Conservation (phyloP, 192 early-diverging fungal species). For the Entomortierella parvispora region DNA sequence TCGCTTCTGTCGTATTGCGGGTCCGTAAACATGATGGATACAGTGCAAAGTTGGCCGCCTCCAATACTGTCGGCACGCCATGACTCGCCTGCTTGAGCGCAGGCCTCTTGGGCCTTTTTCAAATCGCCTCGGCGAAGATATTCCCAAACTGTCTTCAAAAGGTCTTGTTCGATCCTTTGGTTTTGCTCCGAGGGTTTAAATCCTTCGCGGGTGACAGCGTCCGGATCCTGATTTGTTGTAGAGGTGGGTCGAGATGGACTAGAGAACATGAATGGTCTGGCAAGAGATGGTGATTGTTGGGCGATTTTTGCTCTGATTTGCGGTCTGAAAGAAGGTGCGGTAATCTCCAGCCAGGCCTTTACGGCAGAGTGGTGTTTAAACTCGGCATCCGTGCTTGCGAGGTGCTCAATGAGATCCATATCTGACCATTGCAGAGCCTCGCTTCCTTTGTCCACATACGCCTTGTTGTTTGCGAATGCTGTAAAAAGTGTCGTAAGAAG, state of each 20-base stretch:
- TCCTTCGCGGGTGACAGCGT: slow-evolving; percentile 33
- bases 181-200: slow-evolving; percentile 24
- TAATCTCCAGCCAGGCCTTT: slow-evolving; percentile 41
- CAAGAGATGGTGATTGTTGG: not conserved
- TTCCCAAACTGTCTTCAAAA: slow-evolving; percentile 76
- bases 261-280: slow-evolving; percentile 8
- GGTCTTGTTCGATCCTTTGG: slow-evolving; percentile 56
- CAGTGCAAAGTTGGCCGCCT: slow-evolving; percentile 62
- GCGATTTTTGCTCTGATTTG: slow-evolving; percentile 5
- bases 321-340: slow-evolving; percentile 19
- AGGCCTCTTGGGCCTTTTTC: slow-evolving; percentile 74
- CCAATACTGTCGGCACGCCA: slow-evolving; percentile 85
- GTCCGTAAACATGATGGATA: slow-evolving; percentile 29
- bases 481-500: slow-evolving; percentile 26
- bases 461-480: slow-evolving; percentile 13
- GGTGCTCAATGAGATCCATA: slow-evolving; percentile 32
- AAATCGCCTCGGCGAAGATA: slow-evolving; percentile 80
- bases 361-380: slow-evolving; percentile 42
- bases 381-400: slow-evolving; percentile 21
- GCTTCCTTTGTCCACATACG: slow-evolving; percentile 23
- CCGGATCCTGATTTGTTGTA: slow-evolving; percentile 26
- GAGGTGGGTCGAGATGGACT: not conserved
- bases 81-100: slow-evolving; percentile 74
- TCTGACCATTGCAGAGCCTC: slow-evolving; percentile 27
- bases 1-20: slow-evolving; percentile 37